Conservation (phyloP, 163 green algal genomes). For the Scenedesmus sp. region DNA sequence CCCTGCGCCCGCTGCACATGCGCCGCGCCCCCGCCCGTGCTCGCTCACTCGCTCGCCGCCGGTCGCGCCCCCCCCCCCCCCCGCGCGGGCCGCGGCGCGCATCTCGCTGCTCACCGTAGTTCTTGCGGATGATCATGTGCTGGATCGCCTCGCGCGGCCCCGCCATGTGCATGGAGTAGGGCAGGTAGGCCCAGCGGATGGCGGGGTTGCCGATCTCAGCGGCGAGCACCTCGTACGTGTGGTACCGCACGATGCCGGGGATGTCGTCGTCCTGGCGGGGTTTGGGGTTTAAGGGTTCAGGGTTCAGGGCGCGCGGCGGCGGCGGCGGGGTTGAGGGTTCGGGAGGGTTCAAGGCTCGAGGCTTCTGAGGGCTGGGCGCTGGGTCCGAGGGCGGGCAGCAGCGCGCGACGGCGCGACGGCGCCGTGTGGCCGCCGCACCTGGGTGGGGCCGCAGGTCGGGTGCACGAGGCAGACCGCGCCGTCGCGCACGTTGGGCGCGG, state of each 20-base stretch:
- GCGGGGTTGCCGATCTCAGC: conserved; percentile 57
- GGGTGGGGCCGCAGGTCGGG: conserved; percentile 73
- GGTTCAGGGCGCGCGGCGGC: too few species aligned
- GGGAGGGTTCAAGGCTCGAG: neutral
- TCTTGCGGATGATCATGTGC: conserved; percentile 99
- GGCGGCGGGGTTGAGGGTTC: neutral
- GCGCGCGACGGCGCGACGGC: too few species aligned
- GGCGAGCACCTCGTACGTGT: conserved; percentile 81
- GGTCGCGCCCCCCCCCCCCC: too few species aligned
- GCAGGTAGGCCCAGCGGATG: conserved; percentile 92
- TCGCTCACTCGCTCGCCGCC: too few species aligned
- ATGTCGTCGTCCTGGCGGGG: conserved; percentile 76
- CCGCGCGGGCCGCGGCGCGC: too few species aligned
- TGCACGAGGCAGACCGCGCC: conserved; percentile 73
- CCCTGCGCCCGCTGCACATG: too few species aligned
- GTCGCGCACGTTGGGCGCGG: conserved; percentile 69
- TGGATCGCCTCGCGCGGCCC: conserved; percentile 95
- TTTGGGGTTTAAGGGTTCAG: neutral
- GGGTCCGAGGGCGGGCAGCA: too few species aligned
- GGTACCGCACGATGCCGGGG: conserved; percentile 73
- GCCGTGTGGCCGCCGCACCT: conserved; percentile 56
- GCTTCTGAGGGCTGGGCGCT: too few species aligned
- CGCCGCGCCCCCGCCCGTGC: too few species aligned
- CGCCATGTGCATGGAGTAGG: conserved; percentile 99
- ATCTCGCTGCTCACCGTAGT: conserved; percentile 86